Evolutionary conservation across 169 alveolate genomes (phyloP).

Genomic region (Amoebophrya sp.): DNA sequence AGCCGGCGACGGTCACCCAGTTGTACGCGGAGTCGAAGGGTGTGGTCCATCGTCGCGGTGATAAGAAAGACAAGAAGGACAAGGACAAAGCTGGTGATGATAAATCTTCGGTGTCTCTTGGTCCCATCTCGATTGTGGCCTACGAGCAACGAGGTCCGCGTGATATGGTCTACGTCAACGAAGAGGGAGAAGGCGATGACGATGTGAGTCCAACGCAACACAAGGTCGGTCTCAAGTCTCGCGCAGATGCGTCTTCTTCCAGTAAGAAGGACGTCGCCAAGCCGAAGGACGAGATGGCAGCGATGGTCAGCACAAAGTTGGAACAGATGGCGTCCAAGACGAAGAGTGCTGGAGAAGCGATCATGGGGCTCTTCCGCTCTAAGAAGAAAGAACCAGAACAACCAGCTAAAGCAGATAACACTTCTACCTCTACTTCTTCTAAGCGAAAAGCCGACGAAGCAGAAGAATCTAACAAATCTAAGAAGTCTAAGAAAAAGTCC

Average conservation of each 20-base stretch:
- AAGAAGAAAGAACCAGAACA: background rate
- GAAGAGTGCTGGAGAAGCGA: background rate
- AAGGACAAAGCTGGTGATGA: background rate
- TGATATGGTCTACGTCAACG: background rate
- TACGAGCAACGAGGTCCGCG: conserved; percentile 1
- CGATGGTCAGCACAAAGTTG: background rate
- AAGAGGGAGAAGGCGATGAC: background rate
- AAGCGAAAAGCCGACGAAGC: background rate
- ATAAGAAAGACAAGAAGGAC: background rate
- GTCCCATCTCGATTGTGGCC: background rate
- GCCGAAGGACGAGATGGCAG: background rate
- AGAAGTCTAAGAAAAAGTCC: too few species aligned
- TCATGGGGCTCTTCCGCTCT: background rate
- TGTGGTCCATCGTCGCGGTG: too few species aligned
- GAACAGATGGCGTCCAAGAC: background rate
- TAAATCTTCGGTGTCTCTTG: background rate
- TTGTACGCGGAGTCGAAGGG: too few species aligned
- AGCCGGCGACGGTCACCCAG: background rate
- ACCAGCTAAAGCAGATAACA: too few species aligned
- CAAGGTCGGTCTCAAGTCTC: background rate
- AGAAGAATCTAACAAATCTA: too few species aligned
- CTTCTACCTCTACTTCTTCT: background rate
- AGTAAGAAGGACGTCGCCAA: background rate
- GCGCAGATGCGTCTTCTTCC: background rate
- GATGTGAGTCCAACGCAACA: background rate